Percentiles rank a stretch among this genome's conserved stretches.
Evolutionary conservation across 129 eudicot genomes (phyloP).

Genomic region (Solidago caesia): DNA sequence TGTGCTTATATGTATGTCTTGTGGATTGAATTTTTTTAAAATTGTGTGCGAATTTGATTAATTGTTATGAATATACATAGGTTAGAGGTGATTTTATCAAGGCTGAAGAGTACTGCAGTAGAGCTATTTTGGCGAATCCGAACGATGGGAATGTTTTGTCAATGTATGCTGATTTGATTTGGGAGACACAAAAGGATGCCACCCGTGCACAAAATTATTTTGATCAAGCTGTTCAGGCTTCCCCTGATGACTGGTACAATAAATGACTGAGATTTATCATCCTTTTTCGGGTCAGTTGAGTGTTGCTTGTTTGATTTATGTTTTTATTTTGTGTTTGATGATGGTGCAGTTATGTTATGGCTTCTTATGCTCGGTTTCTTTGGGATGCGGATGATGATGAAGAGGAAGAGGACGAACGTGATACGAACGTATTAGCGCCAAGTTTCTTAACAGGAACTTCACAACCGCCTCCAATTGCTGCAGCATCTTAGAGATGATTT

Average conservation of each 20-base stretch:
- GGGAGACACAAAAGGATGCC: conserved; percentile 56
- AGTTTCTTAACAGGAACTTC: conserved; percentile 37
- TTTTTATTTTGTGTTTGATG: not conserved
- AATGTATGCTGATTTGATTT: conserved; percentile 59
- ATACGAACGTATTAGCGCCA: conserved; percentile 20
- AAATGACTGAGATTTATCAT: not conserved
- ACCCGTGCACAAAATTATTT: conserved; percentile 51
- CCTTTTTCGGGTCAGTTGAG: not conserved
- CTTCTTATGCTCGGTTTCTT: conserved; percentile 58
- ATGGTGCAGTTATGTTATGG: conserved; percentile 52
- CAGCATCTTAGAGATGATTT: conserved; percentile 46
- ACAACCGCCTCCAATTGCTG: conserved; percentile 44
- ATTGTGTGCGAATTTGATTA: not conserved
- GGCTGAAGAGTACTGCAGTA: conserved; percentile 74
- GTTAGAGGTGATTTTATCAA: conserved; percentile 42
- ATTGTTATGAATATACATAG: conserved; percentile 21
- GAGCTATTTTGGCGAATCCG: conserved; percentile 61
- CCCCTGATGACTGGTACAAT: conserved; percentile 60
- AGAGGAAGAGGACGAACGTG: conserved; percentile 20
- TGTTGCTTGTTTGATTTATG: not conserved
- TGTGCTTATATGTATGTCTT: too few species aligned
- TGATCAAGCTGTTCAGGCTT: conserved; percentile 61
- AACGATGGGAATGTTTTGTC: conserved; percentile 54
- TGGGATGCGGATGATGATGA: conserved; percentile 60
- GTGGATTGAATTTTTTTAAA: too few species aligned